A percentile compares a stretch with the other conserved stretches of the same genome.
Evolutionary conservation across 139 green algal species (phyloP).

Genomic region (Chlamydomonas incerta): DNA sequence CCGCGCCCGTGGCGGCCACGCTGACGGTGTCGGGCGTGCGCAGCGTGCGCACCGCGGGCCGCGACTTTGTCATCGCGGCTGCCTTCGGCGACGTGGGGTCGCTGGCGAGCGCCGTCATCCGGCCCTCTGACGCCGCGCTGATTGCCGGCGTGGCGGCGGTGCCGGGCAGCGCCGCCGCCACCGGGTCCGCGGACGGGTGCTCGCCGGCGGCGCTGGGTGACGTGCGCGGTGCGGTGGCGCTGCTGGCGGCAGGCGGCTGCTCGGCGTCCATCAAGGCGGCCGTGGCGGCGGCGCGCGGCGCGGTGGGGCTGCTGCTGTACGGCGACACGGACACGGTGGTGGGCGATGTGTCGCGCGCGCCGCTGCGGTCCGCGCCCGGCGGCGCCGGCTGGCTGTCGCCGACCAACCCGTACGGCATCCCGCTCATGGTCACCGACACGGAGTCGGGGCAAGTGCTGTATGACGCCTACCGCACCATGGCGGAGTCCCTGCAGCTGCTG

Average conservation of each 20-base stretch:
- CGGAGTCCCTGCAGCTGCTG: neutral
- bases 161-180: neutral
- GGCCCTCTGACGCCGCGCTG: neutral
- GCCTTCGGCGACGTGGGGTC: neutral
- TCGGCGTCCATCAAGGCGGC: neutral
- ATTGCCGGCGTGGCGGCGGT: neutral
- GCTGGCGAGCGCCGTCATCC: neutral
- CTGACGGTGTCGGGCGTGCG: neutral
- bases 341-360: neutral
- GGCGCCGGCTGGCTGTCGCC: neutral
- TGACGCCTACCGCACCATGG: neutral
- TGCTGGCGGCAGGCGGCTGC: conserved; percentile 15
- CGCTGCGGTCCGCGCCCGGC: neutral
- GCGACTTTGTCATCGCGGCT: neutral
- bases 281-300: neutral
- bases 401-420: neutral
- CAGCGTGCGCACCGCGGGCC: neutral
- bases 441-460: neutral
- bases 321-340: neutral
- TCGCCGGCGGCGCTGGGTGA: neutral
- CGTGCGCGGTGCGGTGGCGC: neutral
- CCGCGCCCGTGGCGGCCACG: neutral
- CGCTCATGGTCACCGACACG: neutral
- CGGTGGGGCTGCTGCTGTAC: conserved; percentile 7
- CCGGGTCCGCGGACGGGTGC: neutral